phyloP scores from a whole-genome alignment of 2,329 filamentous ascomycete genomes.

The Colletotrichum agaves region DNA sequence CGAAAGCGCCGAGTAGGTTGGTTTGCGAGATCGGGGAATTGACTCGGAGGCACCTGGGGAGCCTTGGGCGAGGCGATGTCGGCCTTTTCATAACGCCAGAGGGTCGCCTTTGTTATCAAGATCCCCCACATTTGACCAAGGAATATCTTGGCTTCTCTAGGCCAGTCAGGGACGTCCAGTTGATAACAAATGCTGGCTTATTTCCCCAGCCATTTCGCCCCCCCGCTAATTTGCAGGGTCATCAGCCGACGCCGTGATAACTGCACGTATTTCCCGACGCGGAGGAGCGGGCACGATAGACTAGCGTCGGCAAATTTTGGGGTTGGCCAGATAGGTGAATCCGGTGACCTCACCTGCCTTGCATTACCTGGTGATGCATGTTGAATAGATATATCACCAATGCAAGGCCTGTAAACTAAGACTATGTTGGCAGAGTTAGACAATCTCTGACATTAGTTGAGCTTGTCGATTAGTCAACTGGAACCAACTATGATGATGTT shows the following conservation, averaged over 20 bases:
- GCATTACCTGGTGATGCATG: not conserved
- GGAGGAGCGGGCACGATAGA: not conserved
- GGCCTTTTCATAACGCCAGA: slow-evolving; percentile 26
- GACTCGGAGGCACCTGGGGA: not conserved
- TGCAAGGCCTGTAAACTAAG: not conserved
- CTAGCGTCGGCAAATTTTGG: slow-evolving; percentile 21
- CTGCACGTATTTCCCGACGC: slow-evolving; percentile 16
- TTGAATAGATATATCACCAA: slow-evolving; percentile 24
- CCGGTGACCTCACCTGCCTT: slow-evolving; percentile 21
- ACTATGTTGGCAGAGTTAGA: not conserved
- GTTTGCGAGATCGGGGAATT: slow-evolving; percentile 28
- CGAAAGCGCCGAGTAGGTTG: not conserved
- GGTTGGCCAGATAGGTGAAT: slow-evolving; percentile 31
- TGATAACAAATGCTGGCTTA: slow-evolving; percentile 28
- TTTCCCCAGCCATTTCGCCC: slow-evolving; percentile 12
- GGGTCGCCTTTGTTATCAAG: not conserved
- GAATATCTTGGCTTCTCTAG: not conserved
- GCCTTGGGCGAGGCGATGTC: slow-evolving; percentile 29
- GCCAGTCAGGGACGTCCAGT: not conserved
- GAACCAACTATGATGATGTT: not conserved
- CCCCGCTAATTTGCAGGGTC: slow-evolving; percentile 29
- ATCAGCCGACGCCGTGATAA: slow-evolving; percentile 22
- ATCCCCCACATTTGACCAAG: slow-evolving; percentile 30
- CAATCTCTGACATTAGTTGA: not conserved
- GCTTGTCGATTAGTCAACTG: not conserved